A percentile compares a stretch with the other conserved stretches of the same genome.
Conservation (phyloP, 202 grass and related monocot genomes). For the Musa balbisiana region DNA sequence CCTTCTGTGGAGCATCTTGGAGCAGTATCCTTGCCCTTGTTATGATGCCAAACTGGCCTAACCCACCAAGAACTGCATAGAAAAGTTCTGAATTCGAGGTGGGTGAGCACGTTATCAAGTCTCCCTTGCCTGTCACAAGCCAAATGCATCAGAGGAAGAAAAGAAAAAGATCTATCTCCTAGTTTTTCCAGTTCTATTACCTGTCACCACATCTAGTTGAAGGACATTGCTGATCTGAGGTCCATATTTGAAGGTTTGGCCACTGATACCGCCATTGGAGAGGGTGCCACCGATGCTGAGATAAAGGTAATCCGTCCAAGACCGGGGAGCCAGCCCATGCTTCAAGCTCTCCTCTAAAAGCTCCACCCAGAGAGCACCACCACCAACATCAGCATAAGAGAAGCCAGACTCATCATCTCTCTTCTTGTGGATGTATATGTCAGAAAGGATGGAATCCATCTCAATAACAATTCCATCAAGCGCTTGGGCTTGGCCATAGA, state of each 20-base stretch:
- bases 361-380: conserved; percentile 83
- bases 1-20: conserved; percentile 79
- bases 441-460: conserved; percentile 61
- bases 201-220: conserved; percentile 86
- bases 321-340: conserved; percentile 67
- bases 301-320: conserved; percentile 92
- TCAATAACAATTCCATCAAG: conserved; percentile 97
- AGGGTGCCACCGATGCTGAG: conserved; percentile 88
- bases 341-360: conserved; percentile 86
- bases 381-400: conserved; percentile 67
- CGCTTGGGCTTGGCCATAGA: conserved; percentile 84
- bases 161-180: conserved; percentile 14
- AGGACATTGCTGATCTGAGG: conserved; percentile 98
- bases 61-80: conserved; percentile 78
- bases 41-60: conserved; percentile 97
- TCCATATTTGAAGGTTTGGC: conserved; percentile 94
- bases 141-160: conserved; percentile 34
- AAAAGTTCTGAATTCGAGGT: conserved; percentile 71
- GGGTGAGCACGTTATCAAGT: conserved; percentile 65
- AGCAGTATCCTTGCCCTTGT: conserved; percentile 84
- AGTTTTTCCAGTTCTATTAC: conserved; percentile 40
- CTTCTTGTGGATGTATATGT: conserved; percentile 49
- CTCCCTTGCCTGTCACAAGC: conserved; percentile 54
- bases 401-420: conserved; percentile 31
- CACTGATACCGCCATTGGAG: conserved; percentile 96